These are phyloP conservation scores for Phlyctochytrium planicorne DNA, from an alignment of 192 early-diverging fungal genomes.

Conservation along the genomic window DNA sequence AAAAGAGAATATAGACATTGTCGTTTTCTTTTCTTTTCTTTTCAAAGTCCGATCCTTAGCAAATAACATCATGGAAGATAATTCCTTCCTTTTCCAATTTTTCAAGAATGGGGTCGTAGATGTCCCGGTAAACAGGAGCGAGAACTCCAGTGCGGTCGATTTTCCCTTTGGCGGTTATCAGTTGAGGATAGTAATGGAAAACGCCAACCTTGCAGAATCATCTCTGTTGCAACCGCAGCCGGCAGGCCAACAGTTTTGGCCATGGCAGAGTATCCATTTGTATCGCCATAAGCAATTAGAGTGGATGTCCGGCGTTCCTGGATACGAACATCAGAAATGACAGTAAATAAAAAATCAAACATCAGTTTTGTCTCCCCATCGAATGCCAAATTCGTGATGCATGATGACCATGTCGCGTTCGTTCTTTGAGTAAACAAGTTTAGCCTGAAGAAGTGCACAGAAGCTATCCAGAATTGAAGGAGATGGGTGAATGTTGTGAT, in stretches of 20 bases:
- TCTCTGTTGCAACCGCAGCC: slow-evolving; percentile 91
- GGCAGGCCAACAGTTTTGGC: slow-evolving; percentile 96
- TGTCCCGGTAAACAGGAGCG: slow-evolving; percentile 79
- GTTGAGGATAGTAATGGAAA: not conserved
- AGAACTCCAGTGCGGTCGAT: slow-evolving; percentile 65
- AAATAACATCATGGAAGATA: slow-evolving; percentile 68
- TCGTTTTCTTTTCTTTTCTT: too few relatives aligned
- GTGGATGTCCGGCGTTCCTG: slow-evolving; percentile 76
- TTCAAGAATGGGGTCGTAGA: slow-evolving; percentile 82
- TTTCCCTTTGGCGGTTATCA: slow-evolving; percentile 7
- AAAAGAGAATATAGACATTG: too few relatives aligned
- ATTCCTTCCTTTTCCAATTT: slow-evolving; percentile 88
- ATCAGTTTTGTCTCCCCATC: slow-evolving; percentile 60
- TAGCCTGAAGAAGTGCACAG: slow-evolving; percentile 73
- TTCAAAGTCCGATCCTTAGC: too few relatives aligned
- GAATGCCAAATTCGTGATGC: slow-evolving; percentile 92
- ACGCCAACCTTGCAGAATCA: slow-evolving; percentile 81
- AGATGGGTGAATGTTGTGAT: slow-evolving; percentile 27
- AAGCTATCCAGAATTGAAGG: slow-evolving; percentile 76
- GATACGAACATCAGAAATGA: not conserved
- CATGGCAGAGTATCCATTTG: slow-evolving; percentile 89
- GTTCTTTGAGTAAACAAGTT: slow-evolving; percentile 69
- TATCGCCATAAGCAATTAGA: slow-evolving; percentile 88
- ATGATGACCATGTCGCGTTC: slow-evolving; percentile 94
- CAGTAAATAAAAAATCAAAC: slow-evolving; percentile 17